These are phyloP conservation scores for Pythium scleroteichum DNA, from an alignment of 352 stramenopile species.

Conservation along the genomic window DNA sequence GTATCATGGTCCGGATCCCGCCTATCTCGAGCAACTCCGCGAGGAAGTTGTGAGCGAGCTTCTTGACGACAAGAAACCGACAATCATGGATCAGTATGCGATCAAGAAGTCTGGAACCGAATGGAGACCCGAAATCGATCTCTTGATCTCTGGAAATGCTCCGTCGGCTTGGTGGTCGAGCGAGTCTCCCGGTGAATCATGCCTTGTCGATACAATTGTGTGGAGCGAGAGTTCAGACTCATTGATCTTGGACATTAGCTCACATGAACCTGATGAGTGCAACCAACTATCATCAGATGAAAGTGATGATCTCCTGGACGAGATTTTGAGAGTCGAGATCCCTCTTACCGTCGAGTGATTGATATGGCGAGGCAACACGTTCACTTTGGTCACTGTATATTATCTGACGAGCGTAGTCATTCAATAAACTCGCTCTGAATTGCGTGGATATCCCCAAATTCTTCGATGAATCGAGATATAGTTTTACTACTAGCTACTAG, in stretches of 20 bases:
- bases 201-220: constrained; percentile 18
- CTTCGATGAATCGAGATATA: too few species aligned
- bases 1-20: constrained; percentile 31
- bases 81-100: constrained; percentile 51
- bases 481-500: too few species aligned
- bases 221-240: constrained; percentile 30
- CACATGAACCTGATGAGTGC: constrained; percentile 10
- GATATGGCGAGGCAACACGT: too few species aligned
- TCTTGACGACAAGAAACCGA: constrained; percentile 42
- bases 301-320: constrained; percentile 46
- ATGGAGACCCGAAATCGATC: constrained; percentile 36
- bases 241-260: constrained; percentile 26
- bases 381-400: too few species aligned
- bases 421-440: too few species aligned
- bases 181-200: constrained; percentile 17
- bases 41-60: constrained; percentile 59
- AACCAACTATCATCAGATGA: constrained; percentile 10
- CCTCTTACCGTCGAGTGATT: constrained; percentile 28
- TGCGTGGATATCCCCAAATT: too few species aligned
- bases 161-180: constrained; percentile 60
- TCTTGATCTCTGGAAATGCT: constrained; percentile 38
- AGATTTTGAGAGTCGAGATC: constrained; percentile 58
- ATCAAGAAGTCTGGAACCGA: constrained; percentile 16
- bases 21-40: constrained; percentile 46
- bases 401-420: too few species aligned